Evolutionary conservation across 1,139 yeast species (phyloP), one percentile per base, ranked within the genome.

Genomic region (Taphrina sp.): DNA sequence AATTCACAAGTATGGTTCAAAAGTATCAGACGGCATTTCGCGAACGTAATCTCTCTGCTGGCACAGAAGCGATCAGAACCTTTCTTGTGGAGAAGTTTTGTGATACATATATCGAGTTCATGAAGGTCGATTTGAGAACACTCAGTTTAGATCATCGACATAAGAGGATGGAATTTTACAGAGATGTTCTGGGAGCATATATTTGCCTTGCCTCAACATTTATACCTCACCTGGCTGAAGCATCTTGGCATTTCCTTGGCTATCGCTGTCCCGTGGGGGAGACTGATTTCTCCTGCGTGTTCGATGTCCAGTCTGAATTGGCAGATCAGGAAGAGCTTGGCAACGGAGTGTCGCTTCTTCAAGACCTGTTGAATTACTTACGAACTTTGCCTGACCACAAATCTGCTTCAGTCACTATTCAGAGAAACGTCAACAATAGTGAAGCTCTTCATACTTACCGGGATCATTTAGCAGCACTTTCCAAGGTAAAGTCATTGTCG

Each of bases 221-320:
- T 76, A 92, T 92, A 98, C 98, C 98, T 53, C 92, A 81, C 69
- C 77, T 92, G 63, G 83, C 97, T 54, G 98, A 92, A 74, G 97
- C 92, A 75, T 80, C 92, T 85, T 92, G 96, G 97, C 98, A 92
- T 75, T 86, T 96, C 74, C 76, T 92, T 5, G 39, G 46, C 38
- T 12, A 19, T 16, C 24, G 38, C n/a, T 4, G 47, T 19, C 31
- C 47, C 8, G n/a, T 43, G 2, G 38, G 31, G 10, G 31, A 26
- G n/a, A n/a, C n/a, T n/a, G n/a, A n/a, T n/a, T n/a, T 26, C 12
- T 7, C 12, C 31, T 7, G 12, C 7, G 31, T 26, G 7, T 26
- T 26, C 7, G 10, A 26, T 12, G 31, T 7, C 7, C 31, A 26
- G 31, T 7, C 10, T 7, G 12, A 7, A 12, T 7, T 12, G 31